Conservation (phyloP, 2,329 filamentous ascomycete genomes). For the Rugonectria rugulosa region DNA sequence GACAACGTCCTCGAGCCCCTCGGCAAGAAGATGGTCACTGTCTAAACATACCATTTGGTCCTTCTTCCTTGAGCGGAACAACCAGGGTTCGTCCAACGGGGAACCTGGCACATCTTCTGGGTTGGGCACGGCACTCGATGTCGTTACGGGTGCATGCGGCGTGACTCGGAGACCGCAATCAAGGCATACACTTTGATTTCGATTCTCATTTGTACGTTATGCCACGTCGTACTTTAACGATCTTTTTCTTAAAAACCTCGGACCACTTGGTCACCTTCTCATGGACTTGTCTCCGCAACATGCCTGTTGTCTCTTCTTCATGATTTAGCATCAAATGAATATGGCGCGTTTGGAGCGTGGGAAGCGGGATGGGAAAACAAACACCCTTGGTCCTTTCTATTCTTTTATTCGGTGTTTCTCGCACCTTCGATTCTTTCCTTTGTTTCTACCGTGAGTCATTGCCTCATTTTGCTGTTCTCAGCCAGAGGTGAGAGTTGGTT, state of each 20-base stretch:
- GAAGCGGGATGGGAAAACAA: conserved; percentile 19
- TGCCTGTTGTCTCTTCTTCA: conserved; percentile 36
- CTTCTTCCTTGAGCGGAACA: conserved; percentile 22
- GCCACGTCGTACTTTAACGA: conserved; percentile 44
- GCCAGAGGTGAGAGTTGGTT: neutral
- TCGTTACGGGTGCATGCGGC: conserved; percentile 23
- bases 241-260: conserved; percentile 38
- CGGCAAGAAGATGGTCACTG: conserved; percentile 32
- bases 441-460: conserved; percentile 7
- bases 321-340: conserved; percentile 34
- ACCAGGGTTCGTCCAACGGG: conserved; percentile 15
- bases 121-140: conserved; percentile 23
- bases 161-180: conserved; percentile 26
- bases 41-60: conserved; percentile 33
- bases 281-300: conserved; percentile 29
- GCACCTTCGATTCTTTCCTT: conserved; percentile 35
- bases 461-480: neutral
- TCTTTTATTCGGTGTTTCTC: conserved; percentile 20
- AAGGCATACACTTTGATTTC: conserved; percentile 37
- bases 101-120: conserved; percentile 20
- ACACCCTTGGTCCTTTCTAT: conserved; percentile 24
- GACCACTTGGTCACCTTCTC: conserved; percentile 33
- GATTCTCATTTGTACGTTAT: conserved; percentile 48
- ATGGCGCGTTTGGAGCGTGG: conserved; percentile 32
- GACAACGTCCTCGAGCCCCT: conserved; percentile 56